A percentile compares a stretch with the other conserved stretches of the same genome.
Evolutionary conservation across 129 eudicot species (phyloP).

Genomic region (Solidago caesia): DNA sequence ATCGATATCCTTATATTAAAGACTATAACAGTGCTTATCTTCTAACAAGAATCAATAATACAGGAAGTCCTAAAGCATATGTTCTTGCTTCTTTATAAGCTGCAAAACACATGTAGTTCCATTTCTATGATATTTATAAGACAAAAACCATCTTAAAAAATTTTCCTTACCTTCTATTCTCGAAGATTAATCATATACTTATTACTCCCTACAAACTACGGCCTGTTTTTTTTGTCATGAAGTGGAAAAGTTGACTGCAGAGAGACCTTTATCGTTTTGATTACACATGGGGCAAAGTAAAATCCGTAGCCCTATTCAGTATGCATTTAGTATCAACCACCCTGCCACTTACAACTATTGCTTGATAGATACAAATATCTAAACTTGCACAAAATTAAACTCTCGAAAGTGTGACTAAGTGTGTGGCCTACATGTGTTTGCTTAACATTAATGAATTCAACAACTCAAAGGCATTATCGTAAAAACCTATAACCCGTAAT

Average conservation of each 20-base stretch:
- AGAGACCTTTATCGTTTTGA: background rate
- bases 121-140: no score
- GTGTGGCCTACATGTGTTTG: background rate
- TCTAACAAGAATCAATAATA: no score
- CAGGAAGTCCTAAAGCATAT: no score
- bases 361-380: background rate
- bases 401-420: background rate
- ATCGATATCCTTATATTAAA: no score
- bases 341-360: background rate
- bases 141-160: no score
- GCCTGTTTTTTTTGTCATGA: background rate
- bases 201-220: background rate
- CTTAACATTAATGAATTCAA: background rate
- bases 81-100: no score
- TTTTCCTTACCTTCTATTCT: no score
- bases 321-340: background rate
- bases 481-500: background rate
- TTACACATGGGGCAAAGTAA: background rate
- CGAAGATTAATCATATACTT: background rate
- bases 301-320: background rate
- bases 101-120: no score
- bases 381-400: background rate
- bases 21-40: no score
- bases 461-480: background rate
- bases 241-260: background rate